These are phyloP conservation scores for Apostasia ramifera DNA, from an alignment of 106 monocot species.

Conservation along the genomic window DNA sequence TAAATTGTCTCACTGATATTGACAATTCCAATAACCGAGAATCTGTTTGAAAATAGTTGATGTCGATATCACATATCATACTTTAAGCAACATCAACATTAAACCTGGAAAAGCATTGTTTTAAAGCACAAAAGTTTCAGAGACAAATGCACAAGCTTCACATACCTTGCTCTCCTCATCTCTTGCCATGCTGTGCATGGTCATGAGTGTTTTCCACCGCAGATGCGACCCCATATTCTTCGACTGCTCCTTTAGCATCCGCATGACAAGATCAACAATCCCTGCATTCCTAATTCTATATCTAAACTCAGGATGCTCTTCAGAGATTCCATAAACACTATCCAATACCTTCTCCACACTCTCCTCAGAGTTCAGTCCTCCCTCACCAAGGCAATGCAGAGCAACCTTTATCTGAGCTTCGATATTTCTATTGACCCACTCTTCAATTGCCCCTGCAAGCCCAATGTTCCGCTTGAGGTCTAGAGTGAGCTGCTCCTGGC, in stretches of 20 bases:
- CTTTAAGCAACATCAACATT: no score
- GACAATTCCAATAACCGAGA: no score
- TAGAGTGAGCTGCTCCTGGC: slow-evolving; percentile 25
- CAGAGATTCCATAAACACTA: slow-evolving; percentile 35
- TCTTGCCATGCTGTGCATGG: slow-evolving; percentile 33
- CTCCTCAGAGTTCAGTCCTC: slow-evolving; percentile 10
- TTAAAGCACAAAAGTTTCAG: not conserved
- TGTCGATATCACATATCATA: no score
- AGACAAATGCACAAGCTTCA: not conserved
- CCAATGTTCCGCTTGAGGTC: slow-evolving; percentile 51
- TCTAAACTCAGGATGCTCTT: slow-evolving; percentile 33
- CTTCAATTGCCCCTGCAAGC: slow-evolving; percentile 55
- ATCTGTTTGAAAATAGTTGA: no score
- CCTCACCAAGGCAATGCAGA: slow-evolving; percentile 21
- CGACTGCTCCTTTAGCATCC: slow-evolving; percentile 23
- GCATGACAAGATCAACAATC: slow-evolving; percentile 26
- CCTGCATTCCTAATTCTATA: slow-evolving; percentile 48
- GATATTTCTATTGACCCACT: slow-evolving; percentile 57
- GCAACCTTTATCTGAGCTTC: slow-evolving; percentile 38
- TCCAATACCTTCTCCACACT: slow-evolving; percentile 15
- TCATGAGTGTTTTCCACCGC: slow-evolving; percentile 37
- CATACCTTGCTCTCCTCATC: slow-evolving; percentile 52
- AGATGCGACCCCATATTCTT: slow-evolving; percentile 22
- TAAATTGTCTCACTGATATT: no score
- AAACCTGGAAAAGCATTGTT: no score